phyloP scores from a whole-genome alignment of 108 stramenopile genomes.

The Stephanodiscus minutulus region DNA sequence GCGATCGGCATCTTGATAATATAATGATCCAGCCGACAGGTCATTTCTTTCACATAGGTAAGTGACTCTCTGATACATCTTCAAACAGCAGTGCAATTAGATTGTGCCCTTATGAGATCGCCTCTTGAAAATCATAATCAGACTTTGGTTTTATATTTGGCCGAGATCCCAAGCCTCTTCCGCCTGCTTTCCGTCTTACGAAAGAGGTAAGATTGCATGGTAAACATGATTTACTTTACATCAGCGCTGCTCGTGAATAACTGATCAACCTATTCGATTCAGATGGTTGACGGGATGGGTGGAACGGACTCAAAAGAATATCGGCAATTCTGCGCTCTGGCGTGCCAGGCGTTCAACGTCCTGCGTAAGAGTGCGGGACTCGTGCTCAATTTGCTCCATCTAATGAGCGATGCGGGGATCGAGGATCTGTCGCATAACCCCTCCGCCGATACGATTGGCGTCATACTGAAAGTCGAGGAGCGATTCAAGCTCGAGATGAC shows the following conservation, averaged over 20 bases:
- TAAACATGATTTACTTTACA: background rate
- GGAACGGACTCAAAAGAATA: slow-evolving; percentile 89
- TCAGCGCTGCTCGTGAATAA: background rate
- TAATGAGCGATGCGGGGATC: slow-evolving; percentile 99
- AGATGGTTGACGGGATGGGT: slow-evolving; percentile 97
- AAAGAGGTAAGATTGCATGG: slow-evolving; percentile 55
- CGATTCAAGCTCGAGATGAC: slow-evolving; percentile 91
- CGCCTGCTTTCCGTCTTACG: slow-evolving; percentile 92
- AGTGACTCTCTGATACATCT: background rate
- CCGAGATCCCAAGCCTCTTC: slow-evolving; percentile 93
- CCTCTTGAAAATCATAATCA: background rate
- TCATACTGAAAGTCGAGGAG: slow-evolving; percentile 93
- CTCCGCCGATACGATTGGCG: slow-evolving; percentile 79
- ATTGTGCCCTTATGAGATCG: background rate
- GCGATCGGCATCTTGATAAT: slow-evolving; percentile 88
- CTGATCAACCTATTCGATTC: slow-evolving; percentile 6
- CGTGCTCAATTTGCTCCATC: slow-evolving; percentile 91
- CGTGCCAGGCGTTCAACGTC: slow-evolving; percentile 95
- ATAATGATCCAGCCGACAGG: slow-evolving; percentile 80
- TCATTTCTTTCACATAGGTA: slow-evolving; percentile 88
- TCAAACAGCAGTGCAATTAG: background rate
- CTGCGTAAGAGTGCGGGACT: slow-evolving; percentile 96
- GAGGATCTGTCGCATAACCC: slow-evolving; percentile 95
- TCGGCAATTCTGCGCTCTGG: slow-evolving; percentile 91
- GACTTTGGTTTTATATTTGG: slow-evolving; percentile 91